Base-by-base conservation (phyloP, 345 rosid genomes). In the Brassica carinata region DNA sequence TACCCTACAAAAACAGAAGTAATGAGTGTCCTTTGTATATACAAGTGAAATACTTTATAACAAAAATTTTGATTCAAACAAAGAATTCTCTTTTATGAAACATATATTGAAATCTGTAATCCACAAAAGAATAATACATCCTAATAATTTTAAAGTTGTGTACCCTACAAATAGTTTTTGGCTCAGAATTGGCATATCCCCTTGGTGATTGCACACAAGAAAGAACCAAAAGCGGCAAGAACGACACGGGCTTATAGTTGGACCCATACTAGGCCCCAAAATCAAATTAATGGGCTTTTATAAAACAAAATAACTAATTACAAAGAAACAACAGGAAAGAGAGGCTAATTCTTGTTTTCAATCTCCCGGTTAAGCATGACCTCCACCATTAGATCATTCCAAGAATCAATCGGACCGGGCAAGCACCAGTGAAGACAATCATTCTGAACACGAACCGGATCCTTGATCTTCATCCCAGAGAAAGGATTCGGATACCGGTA, bases 401-500 rank as follows among this genome's bases (percentile, higher is more conserved):
- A 89, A 36, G 83, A 74, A 83, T 96, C 99, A 1, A 94, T 88
- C 17, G 99, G 97, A 33, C 99, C 99, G 0, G 99, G 99, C 71
- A 96, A 83, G 88, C 99, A 96, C 99, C 99, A 96, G 79, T 94
- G 99, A 75, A 96, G 78, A 79, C 98, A 96, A 80, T 96, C 99
- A 30, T 90, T 90, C 87, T 91, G 99, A 73, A 91, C 89, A 1
- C 30, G 82, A 10, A 79, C 90, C 7, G 15, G 79, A 13, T 85
- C 85, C 62, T 87, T 84, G 64, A 85, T 89, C 82, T 89, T 55
- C 58, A 65, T 7, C 5, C 65, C 81, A 0, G 89, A 87, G 48
- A 86, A 91, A 4, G 98, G 97, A 36, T 89, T 75, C 5, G 87
- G 88, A 82, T 88, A 73, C 26, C 98, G 76, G 86, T 92, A 96